These are phyloP conservation scores for Serendipita sp. DNA, from an alignment of 1,284 basidiomycete species.

Conservation along the genomic window DNA sequence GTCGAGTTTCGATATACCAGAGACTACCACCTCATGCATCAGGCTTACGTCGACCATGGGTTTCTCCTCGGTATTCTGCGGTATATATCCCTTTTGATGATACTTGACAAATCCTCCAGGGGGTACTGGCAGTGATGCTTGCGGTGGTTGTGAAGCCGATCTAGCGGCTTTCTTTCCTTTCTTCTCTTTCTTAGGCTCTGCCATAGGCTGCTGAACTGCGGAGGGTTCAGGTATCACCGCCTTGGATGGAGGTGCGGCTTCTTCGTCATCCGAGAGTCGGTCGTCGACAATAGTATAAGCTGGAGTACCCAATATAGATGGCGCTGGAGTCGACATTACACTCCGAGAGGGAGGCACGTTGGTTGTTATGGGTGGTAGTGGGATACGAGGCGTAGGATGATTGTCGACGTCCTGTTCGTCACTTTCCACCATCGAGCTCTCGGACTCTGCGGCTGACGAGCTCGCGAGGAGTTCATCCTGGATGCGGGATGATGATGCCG, in stretches of 20 bases:
- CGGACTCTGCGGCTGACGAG: background rate
- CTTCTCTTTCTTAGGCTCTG: background rate
- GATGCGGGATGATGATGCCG: background rate
- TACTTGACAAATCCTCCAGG: background rate
- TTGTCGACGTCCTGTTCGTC: background rate
- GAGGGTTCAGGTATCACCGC: background rate
- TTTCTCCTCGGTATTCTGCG: background rate
- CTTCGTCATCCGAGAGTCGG: background rate
- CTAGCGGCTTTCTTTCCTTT: background rate
- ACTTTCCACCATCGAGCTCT: constrained; percentile 4
- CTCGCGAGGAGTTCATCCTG: background rate
- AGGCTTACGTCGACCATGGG: background rate
- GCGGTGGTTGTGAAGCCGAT: background rate
- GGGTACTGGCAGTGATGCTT: background rate
- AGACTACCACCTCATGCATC: background rate
- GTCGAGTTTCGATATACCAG: background rate
- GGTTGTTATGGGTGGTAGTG: no score
- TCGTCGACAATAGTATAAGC: constrained; percentile 1
- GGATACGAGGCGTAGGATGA: background rate
- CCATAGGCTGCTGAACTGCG: background rate
- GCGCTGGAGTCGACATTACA: background rate
- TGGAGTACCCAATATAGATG: background rate
- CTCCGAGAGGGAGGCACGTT: background rate
- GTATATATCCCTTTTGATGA: constrained; percentile 6
- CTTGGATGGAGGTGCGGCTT: background rate